Evolutionary conservation across 345 rosid genomes (phyloP).

Genomic region (Eutrema heterophyllum): DNA sequence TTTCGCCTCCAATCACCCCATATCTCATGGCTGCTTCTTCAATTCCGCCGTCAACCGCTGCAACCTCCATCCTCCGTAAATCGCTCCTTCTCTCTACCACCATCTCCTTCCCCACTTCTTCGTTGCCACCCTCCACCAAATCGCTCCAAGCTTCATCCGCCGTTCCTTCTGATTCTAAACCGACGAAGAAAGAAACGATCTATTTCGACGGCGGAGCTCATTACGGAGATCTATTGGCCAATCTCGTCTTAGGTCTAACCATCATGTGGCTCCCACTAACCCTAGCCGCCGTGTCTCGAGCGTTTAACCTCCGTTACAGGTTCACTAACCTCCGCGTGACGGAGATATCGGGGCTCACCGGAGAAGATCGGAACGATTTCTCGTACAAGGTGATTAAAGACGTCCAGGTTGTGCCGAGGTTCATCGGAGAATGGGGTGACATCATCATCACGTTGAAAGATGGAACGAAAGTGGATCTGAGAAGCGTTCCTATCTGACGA

Average conservation of each 20-base stretch:
- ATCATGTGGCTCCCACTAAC: constrained; percentile 90
- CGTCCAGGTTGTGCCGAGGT: constrained; percentile 88
- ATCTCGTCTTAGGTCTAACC: constrained; percentile 75
- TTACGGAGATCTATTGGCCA: constrained; percentile 83
- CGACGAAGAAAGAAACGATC: constrained; percentile 54
- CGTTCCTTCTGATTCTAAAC: constrained; percentile 20
- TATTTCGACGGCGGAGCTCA: constrained; percentile 94
- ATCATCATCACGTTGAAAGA: constrained; percentile 68
- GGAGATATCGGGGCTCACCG: constrained; percentile 80
- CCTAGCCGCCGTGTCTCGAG: constrained; percentile 84
- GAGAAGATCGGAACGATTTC: constrained; percentile 83
- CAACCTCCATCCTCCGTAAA: not conserved
- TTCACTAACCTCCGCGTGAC: constrained; percentile 92
- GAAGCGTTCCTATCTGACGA: constrained; percentile 41
- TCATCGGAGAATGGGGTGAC: constrained; percentile 96
- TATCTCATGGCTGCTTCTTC: constrained; percentile 30
- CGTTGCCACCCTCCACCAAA: constrained; percentile 34
- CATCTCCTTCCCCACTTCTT: constrained; percentile 21
- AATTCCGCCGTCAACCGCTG: constrained; percentile 18
- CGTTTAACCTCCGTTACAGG: constrained; percentile 77
- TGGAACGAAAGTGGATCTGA: constrained; percentile 75
- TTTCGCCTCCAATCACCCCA: not conserved
- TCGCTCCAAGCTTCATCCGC: constrained; percentile 25
- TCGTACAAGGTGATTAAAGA: constrained; percentile 84
- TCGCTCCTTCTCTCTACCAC: constrained; percentile 17